phyloP scores from a whole-genome alignment of 202 grass and related monocot species.

The Bolboschoenoplectus hybrid region DNA sequence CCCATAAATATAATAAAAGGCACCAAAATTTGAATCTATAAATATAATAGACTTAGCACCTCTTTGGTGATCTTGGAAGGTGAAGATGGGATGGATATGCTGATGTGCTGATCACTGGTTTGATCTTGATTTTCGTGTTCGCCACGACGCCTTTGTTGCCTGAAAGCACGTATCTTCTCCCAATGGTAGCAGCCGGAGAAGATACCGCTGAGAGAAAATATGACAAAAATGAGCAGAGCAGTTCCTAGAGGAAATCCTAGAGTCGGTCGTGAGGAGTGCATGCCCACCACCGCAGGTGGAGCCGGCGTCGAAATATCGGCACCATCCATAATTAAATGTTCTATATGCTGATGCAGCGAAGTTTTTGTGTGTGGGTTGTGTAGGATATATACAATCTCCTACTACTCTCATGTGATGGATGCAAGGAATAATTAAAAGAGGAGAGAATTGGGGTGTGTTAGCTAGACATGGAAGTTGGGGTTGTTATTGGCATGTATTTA shows the following conservation, averaged over 20 bases:
- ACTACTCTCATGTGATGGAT: slow-evolving; percentile 23
- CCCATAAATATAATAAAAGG: background rate
- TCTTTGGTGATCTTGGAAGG: slow-evolving; percentile 50
- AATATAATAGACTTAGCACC: slow-evolving; percentile 32
- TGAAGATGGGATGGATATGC: slow-evolving; percentile 39
- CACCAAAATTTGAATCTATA: background rate
- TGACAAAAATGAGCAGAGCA: slow-evolving; percentile 75
- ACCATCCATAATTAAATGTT: slow-evolving; percentile 47
- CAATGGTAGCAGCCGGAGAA: slow-evolving; percentile 96
- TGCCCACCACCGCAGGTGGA: slow-evolving; percentile 40
- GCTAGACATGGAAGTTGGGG: background rate
- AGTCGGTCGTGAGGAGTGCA: slow-evolving; percentile 65
- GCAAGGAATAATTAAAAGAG: background rate
- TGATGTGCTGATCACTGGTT: slow-evolving; percentile 22
- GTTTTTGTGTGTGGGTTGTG: background rate
- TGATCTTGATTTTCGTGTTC: slow-evolving; percentile 35
- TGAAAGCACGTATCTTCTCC: slow-evolving; percentile 75
- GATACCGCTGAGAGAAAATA: slow-evolving; percentile 87
- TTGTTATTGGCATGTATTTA: slow-evolving; percentile 27
- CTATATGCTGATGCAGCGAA: background rate
- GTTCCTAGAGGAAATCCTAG: slow-evolving; percentile 85
- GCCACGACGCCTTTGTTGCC: slow-evolving; percentile 40
- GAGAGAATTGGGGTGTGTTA: background rate
- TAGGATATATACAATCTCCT: background rate
- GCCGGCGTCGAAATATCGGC: slow-evolving; percentile 48